A percentile compares a stretch with the other conserved stretches of the same genome.
Evolutionary conservation across 2,329 filamentous ascomycete genomes (phyloP).

Genomic region (Talaromyces sp.): DNA sequence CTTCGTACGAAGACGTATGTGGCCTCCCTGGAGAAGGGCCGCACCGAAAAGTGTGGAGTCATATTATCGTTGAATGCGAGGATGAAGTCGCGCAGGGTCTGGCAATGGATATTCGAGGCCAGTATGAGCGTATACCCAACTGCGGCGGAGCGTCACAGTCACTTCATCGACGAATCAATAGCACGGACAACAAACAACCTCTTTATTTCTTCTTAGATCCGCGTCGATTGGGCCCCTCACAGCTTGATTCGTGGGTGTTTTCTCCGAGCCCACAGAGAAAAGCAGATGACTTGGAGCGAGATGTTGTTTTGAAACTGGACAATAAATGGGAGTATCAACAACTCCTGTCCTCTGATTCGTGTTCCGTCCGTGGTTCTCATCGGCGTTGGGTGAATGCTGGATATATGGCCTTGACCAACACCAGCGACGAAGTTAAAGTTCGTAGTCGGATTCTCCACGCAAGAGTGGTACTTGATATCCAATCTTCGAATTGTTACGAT

Average conservation of each 20-base stretch:
- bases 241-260: slow-evolving; percentile 55
- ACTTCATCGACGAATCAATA: slow-evolving; percentile 45
- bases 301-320: slow-evolving; percentile 34
- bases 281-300: slow-evolving; percentile 44
- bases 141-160: slow-evolving; percentile 56
- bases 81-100: slow-evolving; percentile 24
- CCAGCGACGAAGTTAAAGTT: slow-evolving; percentile 12
- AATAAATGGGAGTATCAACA: slow-evolving; percentile 6
- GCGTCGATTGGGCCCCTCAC: slow-evolving; percentile 41
- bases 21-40: slow-evolving; percentile 37
- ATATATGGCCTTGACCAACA: not conserved
- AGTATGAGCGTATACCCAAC: slow-evolving; percentile 48
- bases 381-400: slow-evolving; percentile 21
- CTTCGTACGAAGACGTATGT: slow-evolving; percentile 36
- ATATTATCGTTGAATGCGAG: slow-evolving; percentile 36
- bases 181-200: slow-evolving; percentile 15
- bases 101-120: slow-evolving; percentile 43
- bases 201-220: slow-evolving; percentile 59
- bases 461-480: slow-evolving; percentile 13
- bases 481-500: slow-evolving; percentile 23
- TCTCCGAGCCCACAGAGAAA: slow-evolving; percentile 45
- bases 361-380: slow-evolving; percentile 25
- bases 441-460: slow-evolving; percentile 17
- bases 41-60: slow-evolving; percentile 39
- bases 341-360: not conserved